Base-by-base conservation (phyloP, 2,329 filamentous ascomycete species). In the Aspergillus piperis region DNA sequence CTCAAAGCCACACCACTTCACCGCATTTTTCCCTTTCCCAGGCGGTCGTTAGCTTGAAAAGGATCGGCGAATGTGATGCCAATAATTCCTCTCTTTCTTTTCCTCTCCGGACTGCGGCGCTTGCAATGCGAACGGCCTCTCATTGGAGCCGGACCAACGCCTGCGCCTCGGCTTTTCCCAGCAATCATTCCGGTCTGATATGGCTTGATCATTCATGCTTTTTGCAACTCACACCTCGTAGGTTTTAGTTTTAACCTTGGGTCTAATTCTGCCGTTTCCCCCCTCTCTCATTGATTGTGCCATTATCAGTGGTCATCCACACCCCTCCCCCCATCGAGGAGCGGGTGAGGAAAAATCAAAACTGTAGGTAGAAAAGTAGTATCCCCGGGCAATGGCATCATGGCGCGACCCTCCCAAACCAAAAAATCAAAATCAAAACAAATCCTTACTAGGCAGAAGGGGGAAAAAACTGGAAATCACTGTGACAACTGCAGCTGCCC, bases 401-500 rank as follows among this genome's bases (percentile, higher is more conserved):
- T 48, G 32, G 32, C 32, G 11, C 32, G 32, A 23, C 23, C 21
- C 44, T 3, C 25, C 23, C 6, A 6, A 21, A 23, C 21, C 17
- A 19, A 42, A 44, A 27, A 38, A 36, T 11, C 10, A 39, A 54
- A 23, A 39, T 50, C n/a, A 23, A 48, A 25, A 30, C 44, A 56
- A 60, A 60, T 36, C 58, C 54, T 48, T 49, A 53, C 51, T 53
- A 53, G 51, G 32, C 32, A 36, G 32, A 36, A 36, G 32, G 11
- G 32, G 32, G 11, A 36, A 36, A 10, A 36, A 36, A 11, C 32
- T 36, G 32, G 32, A 36, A 36, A 36, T 61, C 58, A 63, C 61
- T 61, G 52, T 63, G 58, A 58, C 58, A 56, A 63, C 54, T 61
- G 54, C 55, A 50, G 39, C 36, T 56, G 60, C 62, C 60, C 60